Evolutionary conservation across 768 basidiomycete genomes (phyloP), one percentile per base, ranked within the genome.

Genomic region (Dioszegia hungarica): DNA sequence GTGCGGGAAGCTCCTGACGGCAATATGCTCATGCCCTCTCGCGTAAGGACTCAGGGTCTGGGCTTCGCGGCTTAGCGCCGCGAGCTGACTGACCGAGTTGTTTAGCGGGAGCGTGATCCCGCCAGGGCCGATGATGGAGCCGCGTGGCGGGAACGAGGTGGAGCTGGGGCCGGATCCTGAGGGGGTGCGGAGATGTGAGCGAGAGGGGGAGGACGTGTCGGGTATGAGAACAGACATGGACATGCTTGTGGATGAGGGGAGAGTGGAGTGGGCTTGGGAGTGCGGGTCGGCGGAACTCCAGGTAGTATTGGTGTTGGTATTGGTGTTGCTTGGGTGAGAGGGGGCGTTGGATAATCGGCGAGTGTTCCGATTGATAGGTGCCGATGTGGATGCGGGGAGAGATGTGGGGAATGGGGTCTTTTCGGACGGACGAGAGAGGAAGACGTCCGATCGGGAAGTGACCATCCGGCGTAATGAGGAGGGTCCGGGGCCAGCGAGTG

Each of bases 31-130:
- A 27, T 91, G 80, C 14, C 87, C 85, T 52, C 90, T 84, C 5
- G 93, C 95, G 75, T 94, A 97, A 0, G 93, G 94, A 0, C 88
- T 90, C 2, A 99, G 79, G 0, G 94, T 99, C 69, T 95, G 94
- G 68, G 95, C 90, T 1, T 90, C 91, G 64, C 86, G 82, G 19
- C 84, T 86, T 43, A 99, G 83, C 3, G 88, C 89, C 17, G 89
- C 86, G 10, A 98, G 79, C 61, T 94, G 89, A 54, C 87, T 89
- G 20, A 94, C 81, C 5, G 86, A 85, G 61, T 86, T 85, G 77
- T 85, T 87, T 12, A 84, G 78, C n/a, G 71, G 73, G 3, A 73
- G 61, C 3, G 70, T 72, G 37, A 74, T 73, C 1, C 64, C 66
- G 14, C 58, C 62, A 5, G 59, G 59, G 19, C 70, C 70, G 33